Base-by-base conservation (phyloP, 2,329 filamentous ascomycete species). In the Aureobasidium lini region DNA sequence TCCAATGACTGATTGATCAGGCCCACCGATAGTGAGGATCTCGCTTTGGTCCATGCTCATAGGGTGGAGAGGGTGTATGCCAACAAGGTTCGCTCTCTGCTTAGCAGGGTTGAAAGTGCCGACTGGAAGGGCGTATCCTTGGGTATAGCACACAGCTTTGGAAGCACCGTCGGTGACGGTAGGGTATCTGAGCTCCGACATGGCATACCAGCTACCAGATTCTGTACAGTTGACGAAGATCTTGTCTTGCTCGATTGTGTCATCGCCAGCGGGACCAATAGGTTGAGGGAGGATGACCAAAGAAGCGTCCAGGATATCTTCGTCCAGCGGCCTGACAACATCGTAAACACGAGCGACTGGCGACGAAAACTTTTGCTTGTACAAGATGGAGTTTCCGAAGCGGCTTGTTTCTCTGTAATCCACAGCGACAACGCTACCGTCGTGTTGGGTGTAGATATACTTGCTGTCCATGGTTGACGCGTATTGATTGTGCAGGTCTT, bases 341-440 rank as follows among this genome's bases (percentile, higher is more conserved):
- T 96, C 92, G 65, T 95, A 96, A 0, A 96, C 90, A 36, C 90
- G 85, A 34, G 88, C 90, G 2, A 96, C 90, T 0, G 92, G 90
- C 1, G 86, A 85, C 1, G 67, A 58, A 60, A 72, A 68, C 58
- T 70, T 71, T 56, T 71, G 66, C 16, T 65, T 61, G 59, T 66
- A 67, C 50, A 65, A 59, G 32, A 61, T 59, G n/a, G 64, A 62
- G 23, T 60, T 59, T 13, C 49, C 44, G 6, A 56, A 56, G 16
- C 53, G 56, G n/a, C 44, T 47, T 2, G 44, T 57, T 16, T 78
- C 75, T 15, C 81, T 82, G 64, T 88, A 84, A 66, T 93, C 88
- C 62, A 94, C 87, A 0, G 89, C 89, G 66, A 92, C 87, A 2
- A 96, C 83, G 39, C 86, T 84, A 43, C 94, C 94, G 66, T 97